Conservation (phyloP, 129 eudicot species). For the Dittrichia graveolens region DNA sequence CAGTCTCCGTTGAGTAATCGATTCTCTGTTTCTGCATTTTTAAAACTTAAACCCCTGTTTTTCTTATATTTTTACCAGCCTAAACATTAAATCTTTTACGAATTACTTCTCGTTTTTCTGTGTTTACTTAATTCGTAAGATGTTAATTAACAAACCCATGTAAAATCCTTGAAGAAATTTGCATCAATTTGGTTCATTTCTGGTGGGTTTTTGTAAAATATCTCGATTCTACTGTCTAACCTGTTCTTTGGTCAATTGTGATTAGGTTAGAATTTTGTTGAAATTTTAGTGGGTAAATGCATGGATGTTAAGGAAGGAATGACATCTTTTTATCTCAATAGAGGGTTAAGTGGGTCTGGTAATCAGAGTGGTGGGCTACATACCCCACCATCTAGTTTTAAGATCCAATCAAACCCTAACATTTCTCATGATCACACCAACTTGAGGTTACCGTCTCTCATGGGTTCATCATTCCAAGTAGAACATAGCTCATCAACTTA, state of each 20-base stretch:
- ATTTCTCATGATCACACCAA: conserved; percentile 42
- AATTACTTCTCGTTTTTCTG: conserved; percentile 10
- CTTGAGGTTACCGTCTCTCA: conserved; percentile 29
- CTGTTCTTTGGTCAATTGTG: conserved; percentile 24
- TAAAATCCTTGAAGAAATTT: conserved; percentile 34
- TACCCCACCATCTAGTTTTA: conserved; percentile 49
- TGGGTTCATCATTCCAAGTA: conserved; percentile 49
- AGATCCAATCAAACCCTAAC: conserved; percentile 45
- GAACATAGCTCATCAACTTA: conserved; percentile 46
- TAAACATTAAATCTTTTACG: conserved; percentile 24
- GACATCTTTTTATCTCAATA: conserved; percentile 62
- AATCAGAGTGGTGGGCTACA: conserved; percentile 36
- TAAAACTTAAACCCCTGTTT: conserved; percentile 17
- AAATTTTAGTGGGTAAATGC: conserved; percentile 50
- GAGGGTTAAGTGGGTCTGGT: conserved; percentile 55
- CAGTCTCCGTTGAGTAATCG: conserved; percentile 1
- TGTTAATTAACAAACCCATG: conserved; percentile 35
- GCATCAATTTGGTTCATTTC: conserved; percentile 1
- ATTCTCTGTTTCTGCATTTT: conserved; percentile 25
- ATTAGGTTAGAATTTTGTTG: conserved; percentile 28
- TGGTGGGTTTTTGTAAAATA: conserved; percentile 5
- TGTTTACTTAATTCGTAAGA: conserved; percentile 3
- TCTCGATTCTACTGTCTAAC: background rate
- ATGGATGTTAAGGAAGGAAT: conserved; percentile 89
- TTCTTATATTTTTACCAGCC: background rate